Conservation (phyloP, 108 stramenopile species). For the Discostella pseudostelligera region DNA sequence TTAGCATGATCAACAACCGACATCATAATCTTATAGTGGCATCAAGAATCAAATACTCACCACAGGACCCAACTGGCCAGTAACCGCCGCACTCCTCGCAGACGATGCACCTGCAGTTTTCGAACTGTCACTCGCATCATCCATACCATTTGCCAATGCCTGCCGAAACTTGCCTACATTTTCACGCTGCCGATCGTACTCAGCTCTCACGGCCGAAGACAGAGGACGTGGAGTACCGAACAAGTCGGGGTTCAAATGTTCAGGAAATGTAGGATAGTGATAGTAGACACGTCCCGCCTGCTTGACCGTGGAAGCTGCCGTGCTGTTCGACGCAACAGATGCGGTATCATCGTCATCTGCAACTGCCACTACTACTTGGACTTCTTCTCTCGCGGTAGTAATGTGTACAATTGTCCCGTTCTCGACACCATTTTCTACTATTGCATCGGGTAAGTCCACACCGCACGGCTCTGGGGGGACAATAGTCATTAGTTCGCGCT, state of each 20-base stretch:
- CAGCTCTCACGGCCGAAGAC: constrained; percentile 80
- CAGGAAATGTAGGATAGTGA: constrained; percentile 73
- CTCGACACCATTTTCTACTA: constrained; percentile 11
- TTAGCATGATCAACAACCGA: not conserved
- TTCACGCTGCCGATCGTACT: constrained; percentile 83
- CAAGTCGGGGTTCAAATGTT: constrained; percentile 56
- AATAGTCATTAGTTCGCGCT: constrained; percentile 78
- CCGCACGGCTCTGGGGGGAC: constrained; percentile 79
- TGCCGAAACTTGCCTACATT: constrained; percentile 79
- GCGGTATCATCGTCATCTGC: constrained; percentile 43
- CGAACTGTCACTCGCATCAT: constrained; percentile 12
- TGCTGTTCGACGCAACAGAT: constrained; percentile 45
- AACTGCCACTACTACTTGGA: not conserved
- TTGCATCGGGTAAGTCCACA: constrained; percentile 51
- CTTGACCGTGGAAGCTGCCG: constrained; percentile 53
- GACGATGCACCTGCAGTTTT: constrained; percentile 10
- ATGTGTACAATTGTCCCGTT: constrained; percentile 36
- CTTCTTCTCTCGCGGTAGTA: constrained; percentile 16
- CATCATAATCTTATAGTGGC: not conserved
- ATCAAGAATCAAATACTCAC: constrained; percentile 21
- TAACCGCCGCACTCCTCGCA: constrained; percentile 20
- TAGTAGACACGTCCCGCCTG: constrained; percentile 51
- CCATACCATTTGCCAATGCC: constrained; percentile 16
- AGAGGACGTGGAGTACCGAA: constrained; percentile 78
- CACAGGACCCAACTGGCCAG: constrained; percentile 23